Conservation (phyloP, 352 stramenopile genomes). For the Elongisporangium prolatum region DNA sequence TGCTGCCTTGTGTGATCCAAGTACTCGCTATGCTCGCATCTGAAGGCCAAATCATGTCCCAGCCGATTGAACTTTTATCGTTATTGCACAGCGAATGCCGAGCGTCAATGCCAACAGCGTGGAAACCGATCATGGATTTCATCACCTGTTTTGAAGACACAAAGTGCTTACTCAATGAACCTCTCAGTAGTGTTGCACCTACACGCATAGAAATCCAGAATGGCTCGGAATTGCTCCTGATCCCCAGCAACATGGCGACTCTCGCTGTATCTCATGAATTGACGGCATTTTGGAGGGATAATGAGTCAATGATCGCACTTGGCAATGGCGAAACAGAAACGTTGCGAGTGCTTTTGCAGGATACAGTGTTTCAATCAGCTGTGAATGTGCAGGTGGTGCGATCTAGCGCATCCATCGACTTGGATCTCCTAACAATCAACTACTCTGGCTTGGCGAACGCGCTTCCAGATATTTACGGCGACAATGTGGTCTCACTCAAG, state of each 20-base stretch:
- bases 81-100: constrained; percentile 1
- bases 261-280: constrained; percentile 1
- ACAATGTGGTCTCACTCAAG: background rate
- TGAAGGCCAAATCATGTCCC: background rate
- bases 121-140: constrained; percentile 8
- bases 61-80: background rate
- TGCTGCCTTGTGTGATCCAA: constrained; percentile 8
- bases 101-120: background rate
- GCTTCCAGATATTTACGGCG: background rate
- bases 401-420: background rate
- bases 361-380: background rate
- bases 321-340: background rate
- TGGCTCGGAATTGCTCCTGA: constrained; percentile 1
- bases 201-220: constrained; percentile 2
- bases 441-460: background rate
- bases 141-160: constrained; percentile 7
- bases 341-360: background rate
- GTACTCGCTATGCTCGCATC: background rate
- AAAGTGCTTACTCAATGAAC: constrained; percentile 5
- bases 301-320: background rate
- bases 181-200: background rate
- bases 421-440: background rate
- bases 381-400: background rate
- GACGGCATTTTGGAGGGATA: background rate
- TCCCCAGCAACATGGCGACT: background rate